Percentiles rank a stretch among this genome's conserved stretches.
phyloP scores from a whole-genome alignment of 2,329 filamentous ascomycete genomes.

The Xylariales sp. region DNA sequence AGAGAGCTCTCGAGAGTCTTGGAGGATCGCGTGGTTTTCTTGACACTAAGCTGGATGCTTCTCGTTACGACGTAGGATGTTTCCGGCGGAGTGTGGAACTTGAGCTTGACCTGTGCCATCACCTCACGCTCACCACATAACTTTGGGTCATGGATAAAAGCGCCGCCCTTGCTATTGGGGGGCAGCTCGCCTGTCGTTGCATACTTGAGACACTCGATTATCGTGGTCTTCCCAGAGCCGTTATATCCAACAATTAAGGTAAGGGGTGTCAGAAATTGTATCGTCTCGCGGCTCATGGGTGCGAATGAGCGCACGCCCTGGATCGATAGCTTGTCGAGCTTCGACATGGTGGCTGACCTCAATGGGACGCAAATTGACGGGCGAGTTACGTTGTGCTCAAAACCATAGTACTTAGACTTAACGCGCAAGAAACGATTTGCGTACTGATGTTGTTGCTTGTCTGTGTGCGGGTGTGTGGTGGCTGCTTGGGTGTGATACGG shows the following conservation, averaged over 20 bases:
- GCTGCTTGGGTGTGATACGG: too few species aligned
- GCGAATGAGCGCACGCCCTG: slow-evolving; percentile 82
- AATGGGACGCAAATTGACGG: too few species aligned
- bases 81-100: slow-evolving; percentile 75
- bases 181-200: slow-evolving; percentile 91
- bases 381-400: too few species aligned
- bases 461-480: too few species aligned
- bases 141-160: slow-evolving; percentile 98
- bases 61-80: slow-evolving; percentile 79
- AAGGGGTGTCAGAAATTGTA: slow-evolving; percentile 83
- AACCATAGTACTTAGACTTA: too few species aligned
- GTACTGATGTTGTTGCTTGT: too few species aligned
- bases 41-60: slow-evolving; percentile 80
- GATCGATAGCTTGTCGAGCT: slow-evolving; percentile 86
- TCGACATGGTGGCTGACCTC: slow-evolving; percentile 51
- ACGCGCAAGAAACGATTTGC: too few species aligned
- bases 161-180: slow-evolving; percentile 83
- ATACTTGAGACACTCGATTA: slow-evolving; percentile 98
- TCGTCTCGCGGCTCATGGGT: slow-evolving; percentile 68
- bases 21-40: slow-evolving; percentile 69
- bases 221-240: slow-evolving; percentile 96
- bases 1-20: slow-evolving; percentile 84
- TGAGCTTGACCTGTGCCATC: slow-evolving; percentile 84
- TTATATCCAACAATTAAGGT: slow-evolving; percentile 97
- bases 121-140: slow-evolving; percentile 84